Evolutionary conservation across 371 early-diverging fungal genomes (phyloP), one percentile per base, ranked within the genome.

Genomic region (Rhizopus microsporus): DNA sequence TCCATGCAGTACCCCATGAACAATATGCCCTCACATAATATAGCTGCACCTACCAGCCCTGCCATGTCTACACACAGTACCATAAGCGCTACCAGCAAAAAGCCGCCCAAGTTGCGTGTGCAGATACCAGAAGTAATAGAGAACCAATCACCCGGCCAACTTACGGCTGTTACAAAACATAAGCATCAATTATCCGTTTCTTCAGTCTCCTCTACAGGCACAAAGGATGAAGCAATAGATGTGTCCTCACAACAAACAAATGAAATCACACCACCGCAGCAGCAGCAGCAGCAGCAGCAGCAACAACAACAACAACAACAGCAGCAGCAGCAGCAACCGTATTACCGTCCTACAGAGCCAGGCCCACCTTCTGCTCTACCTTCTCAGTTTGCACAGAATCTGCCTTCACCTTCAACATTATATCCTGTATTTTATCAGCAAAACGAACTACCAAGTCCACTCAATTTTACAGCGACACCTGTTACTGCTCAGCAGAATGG

Each of bases 351-450:
- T 23, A 17, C 54, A 12, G 63, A 63, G 38, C 58, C 63, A 16
- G 64, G 64, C 10, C 72, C 79, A 7, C 69, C 84, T 1, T 84
- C 84, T 10, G 82, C 84, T n/a, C 58, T 84, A n/a, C 84, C 84
- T 2, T 84, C 84, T 10, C 84, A 90, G 62, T 89, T 88, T 60
- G 88, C 88, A 35, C 90, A 89, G 62, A 89, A 86, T 59, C 68
- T 90, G 31, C 90, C 89, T 9, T 89, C 89, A 10, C 91, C 91
- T 3, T 85, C 87, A 3, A 81, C 88, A 2, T 90, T 90, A 64
- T 90, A 89, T 62, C 87, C 89, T 6, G 85, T 88, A 48, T 86
- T 91, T 47, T 91, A 89, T 69, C 86, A 84, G 51, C 84, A 78
- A 54, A 79, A 68, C 62, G 87, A 85, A 51, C 63, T 80, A 48